Evolutionary conservation across 2,329 filamentous ascomycete genomes (phyloP), one percentile per base, ranked within the genome.

Genomic region (Verticillium klebahnii): DNA sequence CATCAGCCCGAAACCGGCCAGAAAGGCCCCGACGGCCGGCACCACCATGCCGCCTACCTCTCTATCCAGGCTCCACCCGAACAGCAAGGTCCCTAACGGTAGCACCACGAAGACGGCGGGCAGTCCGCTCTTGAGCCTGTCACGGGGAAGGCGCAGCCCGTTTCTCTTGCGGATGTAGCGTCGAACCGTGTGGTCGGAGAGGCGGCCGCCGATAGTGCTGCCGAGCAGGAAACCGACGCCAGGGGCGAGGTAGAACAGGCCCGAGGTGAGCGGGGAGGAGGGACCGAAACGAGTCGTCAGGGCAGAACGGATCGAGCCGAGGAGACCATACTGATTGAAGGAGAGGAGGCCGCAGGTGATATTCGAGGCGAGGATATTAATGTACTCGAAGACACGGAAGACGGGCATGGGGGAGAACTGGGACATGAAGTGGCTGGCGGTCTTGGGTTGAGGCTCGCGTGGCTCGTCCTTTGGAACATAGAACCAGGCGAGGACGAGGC

Each of bases 281-380:
- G 91, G 79, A 59, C 86, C 71, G 75, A 90, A 91, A n/a, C 88
- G 84, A 1, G 88, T 87, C 66, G 90, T 90, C 19, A 91, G 76
- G 2, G 90, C 82, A 65, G 87, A 88, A 17, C 88, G 84, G 56
- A 90, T 88, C 0, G 84, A 84, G 0, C 85, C 87, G 2, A 88
- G 77, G 0, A 88, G 75, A 1, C 78, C 80, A 69, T 89, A 89
- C 39, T 73, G 71, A 56, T 70, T 70, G 57, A 69, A 70, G 1
- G 63, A 64, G 14, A 36, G 60, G 45, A 66, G 31, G 2, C 64
- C 64, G 7, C 64, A 65, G 2, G 64, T 57, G 3, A 65, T 50
- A 45, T 65, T 64, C 62, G 45, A n/a, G 19, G 45, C 45, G 9
- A 59, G 58, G 17, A 59, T 59, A n/a, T 59, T 59, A 32, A 45